These are phyloP conservation scores for Solanum sitiens DNA, from an alignment of 257 asterid genomes.

Conservation along the genomic window DNA sequence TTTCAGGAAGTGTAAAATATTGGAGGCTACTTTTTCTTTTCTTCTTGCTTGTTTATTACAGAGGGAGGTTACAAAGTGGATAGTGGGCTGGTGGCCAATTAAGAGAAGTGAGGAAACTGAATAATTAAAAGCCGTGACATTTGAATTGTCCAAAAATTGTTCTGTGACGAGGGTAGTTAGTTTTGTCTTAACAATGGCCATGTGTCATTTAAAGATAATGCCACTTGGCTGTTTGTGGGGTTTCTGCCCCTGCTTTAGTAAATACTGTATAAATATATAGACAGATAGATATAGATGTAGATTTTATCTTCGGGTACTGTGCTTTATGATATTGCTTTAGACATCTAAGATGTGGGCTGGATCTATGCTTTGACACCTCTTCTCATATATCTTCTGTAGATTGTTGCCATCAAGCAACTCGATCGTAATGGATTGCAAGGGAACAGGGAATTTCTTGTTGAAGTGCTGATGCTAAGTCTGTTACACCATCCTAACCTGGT, in stretches of 20 bases:
- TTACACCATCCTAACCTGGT: conserved; percentile 91
- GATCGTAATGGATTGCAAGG: conserved; percentile 92
- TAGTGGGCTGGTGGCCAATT: not conserved
- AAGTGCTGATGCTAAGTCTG: conserved; percentile 85
- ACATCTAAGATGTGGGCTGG: not conserved
- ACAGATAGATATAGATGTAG: not conserved
- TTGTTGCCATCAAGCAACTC: conserved; percentile 92
- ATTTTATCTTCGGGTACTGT: not conserved
- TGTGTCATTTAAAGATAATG: not conserved
- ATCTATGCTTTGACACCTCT: not conserved
- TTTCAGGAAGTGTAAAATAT: not conserved
- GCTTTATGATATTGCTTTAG: not conserved
- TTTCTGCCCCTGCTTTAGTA: not conserved
- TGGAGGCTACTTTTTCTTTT: not conserved
- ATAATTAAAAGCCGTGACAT: not conserved
- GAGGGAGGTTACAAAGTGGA: not conserved
- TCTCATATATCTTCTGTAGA: conserved; percentile 14
- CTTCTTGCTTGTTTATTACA: not conserved
- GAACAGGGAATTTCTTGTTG: conserved; percentile 81
- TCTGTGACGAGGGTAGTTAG: not conserved
- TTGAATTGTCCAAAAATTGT: not conserved
- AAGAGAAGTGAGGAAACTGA: not conserved
- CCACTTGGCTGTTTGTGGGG: not conserved
- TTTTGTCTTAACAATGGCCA: not conserved
- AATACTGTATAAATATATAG: not conserved